Percentiles rank a stretch among this genome's conserved stretches.
These are phyloP conservation scores for Pichia sp. DNA, from an alignment of 1,139 yeast species.

Conservation along the genomic window DNA sequence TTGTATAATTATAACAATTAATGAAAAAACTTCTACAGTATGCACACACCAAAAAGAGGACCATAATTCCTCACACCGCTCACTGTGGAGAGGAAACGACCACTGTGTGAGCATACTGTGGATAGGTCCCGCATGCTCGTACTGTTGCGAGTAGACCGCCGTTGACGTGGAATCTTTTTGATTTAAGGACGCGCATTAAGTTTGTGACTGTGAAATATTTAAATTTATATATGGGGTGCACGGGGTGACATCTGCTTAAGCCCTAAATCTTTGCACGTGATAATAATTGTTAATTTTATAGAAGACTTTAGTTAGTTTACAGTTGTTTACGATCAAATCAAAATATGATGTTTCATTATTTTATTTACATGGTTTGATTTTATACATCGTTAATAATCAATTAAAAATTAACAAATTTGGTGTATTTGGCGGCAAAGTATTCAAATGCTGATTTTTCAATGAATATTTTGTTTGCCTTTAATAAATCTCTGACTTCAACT, in stretches of 20 bases:
- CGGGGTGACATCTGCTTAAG: not conserved
- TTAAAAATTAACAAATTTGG: slow-evolving; percentile 13
- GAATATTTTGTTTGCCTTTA: slow-evolving; percentile 72
- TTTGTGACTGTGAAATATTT: not conserved
- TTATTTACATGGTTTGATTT: no score
- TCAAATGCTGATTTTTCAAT: slow-evolving; percentile 72
- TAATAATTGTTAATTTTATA: no score
- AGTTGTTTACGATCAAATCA: not conserved
- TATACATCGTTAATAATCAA: no score
- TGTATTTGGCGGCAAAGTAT: slow-evolving; percentile 33
- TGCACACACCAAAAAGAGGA: no score
- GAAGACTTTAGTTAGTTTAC: not conserved
- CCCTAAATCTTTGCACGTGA: not conserved
- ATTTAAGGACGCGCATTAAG: no score
- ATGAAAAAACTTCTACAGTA: slow-evolving; percentile 7
- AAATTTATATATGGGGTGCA: not conserved
- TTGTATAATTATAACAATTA: not conserved
- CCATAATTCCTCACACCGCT: no score
- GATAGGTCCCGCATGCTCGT: no score
- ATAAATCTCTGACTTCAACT: slow-evolving; percentile 75
- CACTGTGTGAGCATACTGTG: no score
- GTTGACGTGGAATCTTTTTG: no score
- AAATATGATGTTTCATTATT: no score
- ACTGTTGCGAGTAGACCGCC: no score
- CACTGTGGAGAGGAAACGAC: no score